phyloP scores from a whole-genome alignment of 805 yeast species.

The Clavispora phyllophila region DNA sequence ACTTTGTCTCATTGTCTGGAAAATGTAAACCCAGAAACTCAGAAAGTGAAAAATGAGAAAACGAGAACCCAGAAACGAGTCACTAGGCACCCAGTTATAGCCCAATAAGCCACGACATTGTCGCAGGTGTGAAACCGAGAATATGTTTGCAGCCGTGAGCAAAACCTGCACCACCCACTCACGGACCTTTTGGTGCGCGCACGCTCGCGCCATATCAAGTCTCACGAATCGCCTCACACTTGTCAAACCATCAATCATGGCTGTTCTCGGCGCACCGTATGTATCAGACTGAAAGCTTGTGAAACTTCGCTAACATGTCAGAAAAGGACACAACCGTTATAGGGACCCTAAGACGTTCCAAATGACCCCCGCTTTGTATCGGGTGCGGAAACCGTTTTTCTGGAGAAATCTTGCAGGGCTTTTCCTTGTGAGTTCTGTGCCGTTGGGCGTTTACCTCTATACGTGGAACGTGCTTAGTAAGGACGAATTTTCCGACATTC shows the following conservation, averaged over 20 bases:
- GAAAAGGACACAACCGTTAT: conserved; percentile 41
- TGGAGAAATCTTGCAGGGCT: conserved; percentile 68
- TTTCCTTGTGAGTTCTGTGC: conserved; percentile 53
- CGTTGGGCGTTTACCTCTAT: conserved; percentile 59
- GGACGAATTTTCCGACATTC: conserved; percentile 88
- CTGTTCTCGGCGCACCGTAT: conserved; percentile 28
- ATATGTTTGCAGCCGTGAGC: not conserved
- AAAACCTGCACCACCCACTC: not conserved
- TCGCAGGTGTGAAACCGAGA: not conserved
- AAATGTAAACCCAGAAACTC: no score
- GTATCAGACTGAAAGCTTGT: conserved; percentile 5
- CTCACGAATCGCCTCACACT: not conserved
- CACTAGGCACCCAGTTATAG: no score
- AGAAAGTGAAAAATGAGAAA: no score
- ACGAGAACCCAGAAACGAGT: no score
- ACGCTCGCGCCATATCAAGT: not conserved
- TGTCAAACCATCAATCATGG: conserved; percentile 13
- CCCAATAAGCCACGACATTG: not conserved
- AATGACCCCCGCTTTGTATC: conserved; percentile 89
- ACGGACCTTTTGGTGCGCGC: not conserved
- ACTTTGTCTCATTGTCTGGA: not conserved
- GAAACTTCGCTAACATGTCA: conserved; percentile 14
- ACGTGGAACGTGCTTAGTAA: conserved; percentile 62
- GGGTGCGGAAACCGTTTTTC: conserved; percentile 87
- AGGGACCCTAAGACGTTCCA: conserved; percentile 66